Evolutionary conservation across 331 rosid genomes (phyloP).

Genomic region (Erythrophleum ivorense): DNA sequence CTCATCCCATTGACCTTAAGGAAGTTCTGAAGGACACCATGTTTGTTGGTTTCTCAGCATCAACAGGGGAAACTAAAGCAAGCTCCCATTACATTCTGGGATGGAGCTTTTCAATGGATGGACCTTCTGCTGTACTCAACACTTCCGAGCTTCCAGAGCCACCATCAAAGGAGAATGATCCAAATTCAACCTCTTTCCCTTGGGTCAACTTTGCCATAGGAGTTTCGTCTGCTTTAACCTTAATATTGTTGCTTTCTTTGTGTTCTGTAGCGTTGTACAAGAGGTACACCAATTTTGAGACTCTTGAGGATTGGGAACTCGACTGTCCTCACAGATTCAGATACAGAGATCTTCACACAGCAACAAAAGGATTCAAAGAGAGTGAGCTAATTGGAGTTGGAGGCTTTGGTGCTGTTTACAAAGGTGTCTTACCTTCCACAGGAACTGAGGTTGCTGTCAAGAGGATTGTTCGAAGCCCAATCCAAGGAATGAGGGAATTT

Average conservation of each 20-base stretch:
- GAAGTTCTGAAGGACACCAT: constrained; percentile 30
- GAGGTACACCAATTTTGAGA: constrained; percentile 44
- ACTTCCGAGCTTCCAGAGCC: constrained; percentile 49
- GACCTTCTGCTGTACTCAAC: constrained; percentile 40
- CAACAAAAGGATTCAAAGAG: constrained; percentile 70
- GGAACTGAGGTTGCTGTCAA: constrained; percentile 70
- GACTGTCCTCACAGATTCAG: constrained; percentile 77
- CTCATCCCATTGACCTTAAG: neutral
- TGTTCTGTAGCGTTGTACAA: constrained; percentile 27
- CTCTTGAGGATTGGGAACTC: constrained; percentile 77
- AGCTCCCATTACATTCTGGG: constrained; percentile 75
- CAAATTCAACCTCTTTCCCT: constrained; percentile 33
- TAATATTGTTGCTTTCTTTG: constrained; percentile 38
- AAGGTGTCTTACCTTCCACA: constrained; percentile 54
- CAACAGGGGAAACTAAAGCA: constrained; percentile 55
- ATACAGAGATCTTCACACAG: constrained; percentile 64
- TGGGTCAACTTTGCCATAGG: constrained; percentile 44
- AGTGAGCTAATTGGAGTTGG: constrained; percentile 67
- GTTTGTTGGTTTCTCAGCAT: constrained; percentile 76
- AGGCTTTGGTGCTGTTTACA: constrained; percentile 76
- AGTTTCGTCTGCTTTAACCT: constrained; percentile 33
- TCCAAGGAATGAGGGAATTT: constrained; percentile 65
- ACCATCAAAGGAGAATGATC: constrained; percentile 40
- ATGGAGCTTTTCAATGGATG: constrained; percentile 67
- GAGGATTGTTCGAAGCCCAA: constrained; percentile 47